Evolutionary conservation across 257 asterid species (phyloP).

Genomic region (Solanum pinnatisectum): DNA sequence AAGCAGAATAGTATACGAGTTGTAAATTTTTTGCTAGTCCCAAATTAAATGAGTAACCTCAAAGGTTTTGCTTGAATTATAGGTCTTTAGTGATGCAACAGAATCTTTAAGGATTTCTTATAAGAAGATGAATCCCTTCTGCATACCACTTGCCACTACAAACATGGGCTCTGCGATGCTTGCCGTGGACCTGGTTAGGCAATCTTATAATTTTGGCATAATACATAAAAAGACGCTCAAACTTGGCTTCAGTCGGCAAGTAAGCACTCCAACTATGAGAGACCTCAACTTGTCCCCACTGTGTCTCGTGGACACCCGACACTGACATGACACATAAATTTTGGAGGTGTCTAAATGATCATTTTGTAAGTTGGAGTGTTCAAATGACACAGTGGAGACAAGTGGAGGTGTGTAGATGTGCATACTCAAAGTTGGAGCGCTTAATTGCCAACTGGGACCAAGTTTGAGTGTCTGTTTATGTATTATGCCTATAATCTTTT

Average conservation of each 20-base stretch:
- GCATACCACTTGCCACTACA: constrained; percentile 76
- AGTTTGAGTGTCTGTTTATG: not conserved
- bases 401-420: not conserved
- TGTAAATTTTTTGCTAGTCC: not conserved
- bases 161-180: constrained; percentile 45
- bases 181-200: constrained; percentile 2
- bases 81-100: constrained; percentile 75
- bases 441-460: not conserved
- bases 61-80: not conserved
- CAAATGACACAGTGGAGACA: not conserved
- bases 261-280: not conserved
- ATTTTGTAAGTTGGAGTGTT: not conserved
- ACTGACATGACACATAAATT: not conserved
- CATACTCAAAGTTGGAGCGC: not conserved
- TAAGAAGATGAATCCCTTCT: constrained; percentile 87
- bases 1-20: not conserved
- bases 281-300: not conserved
- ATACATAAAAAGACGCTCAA: not conserved
- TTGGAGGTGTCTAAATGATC: not conserved
- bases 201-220: not conserved
- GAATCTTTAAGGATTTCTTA: constrained; percentile 79
- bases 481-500: not conserved
- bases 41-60: not conserved
- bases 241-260: not conserved
- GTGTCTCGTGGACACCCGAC: not conserved